A percentile compares a stretch with the other conserved stretches of the same genome.
Evolutionary conservation across 768 basidiomycete species (phyloP).

Genomic region (Hericium rajendrae): DNA sequence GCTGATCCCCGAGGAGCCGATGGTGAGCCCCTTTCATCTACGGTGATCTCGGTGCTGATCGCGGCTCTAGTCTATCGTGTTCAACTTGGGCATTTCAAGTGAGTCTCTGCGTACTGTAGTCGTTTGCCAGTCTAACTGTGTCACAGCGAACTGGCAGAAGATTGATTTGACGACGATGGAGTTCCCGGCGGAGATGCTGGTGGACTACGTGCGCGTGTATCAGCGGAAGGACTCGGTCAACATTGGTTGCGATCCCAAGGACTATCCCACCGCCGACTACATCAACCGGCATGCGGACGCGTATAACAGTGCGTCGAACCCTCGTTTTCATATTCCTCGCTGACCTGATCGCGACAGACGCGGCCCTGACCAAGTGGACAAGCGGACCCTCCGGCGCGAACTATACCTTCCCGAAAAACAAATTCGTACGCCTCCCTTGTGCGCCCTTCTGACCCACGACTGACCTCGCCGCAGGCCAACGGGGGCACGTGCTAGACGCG

Average conservation of each 20-base stretch:
- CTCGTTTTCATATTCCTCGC: background rate
- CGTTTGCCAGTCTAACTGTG: background rate
- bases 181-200: constrained; percentile 60
- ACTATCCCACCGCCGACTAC: constrained; percentile 58
- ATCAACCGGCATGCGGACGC: constrained; percentile 44
- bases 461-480: background rate
- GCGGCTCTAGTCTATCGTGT: constrained; percentile 32
- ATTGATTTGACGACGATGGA: constrained; percentile 44
- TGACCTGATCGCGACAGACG: constrained; percentile 14
- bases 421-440: background rate
- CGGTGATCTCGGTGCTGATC: background rate
- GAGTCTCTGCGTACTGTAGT: constrained; percentile 9
- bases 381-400: constrained; percentile 19
- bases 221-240: constrained; percentile 50
- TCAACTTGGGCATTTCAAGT: constrained; percentile 58
- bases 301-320: constrained; percentile 43
- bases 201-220: constrained; percentile 81
- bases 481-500: background rate
- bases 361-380: constrained; percentile 24
- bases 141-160: constrained; percentile 54
- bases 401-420: constrained; percentile 25
- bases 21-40: constrained; percentile 17
- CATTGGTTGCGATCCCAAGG: constrained; percentile 55
- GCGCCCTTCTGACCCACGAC: background rate
- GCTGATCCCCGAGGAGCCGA: constrained; percentile 46